Evolutionary conservation across 805 yeast genomes (phyloP), one percentile per base, ranked within the genome.

Genomic region (Sungouiozyma intestinalis): DNA sequence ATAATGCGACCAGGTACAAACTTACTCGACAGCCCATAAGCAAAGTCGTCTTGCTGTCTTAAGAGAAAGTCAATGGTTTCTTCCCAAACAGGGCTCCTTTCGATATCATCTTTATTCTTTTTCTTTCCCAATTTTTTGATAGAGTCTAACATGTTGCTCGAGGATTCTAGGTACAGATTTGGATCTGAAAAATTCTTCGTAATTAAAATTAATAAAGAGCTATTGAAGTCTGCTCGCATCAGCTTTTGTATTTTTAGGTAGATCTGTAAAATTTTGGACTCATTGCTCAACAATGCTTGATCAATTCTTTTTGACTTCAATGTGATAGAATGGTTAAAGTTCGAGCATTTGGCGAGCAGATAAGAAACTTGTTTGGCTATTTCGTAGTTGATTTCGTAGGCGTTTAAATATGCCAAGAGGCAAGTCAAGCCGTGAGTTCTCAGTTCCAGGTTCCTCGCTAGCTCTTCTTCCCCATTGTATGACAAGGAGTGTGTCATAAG

Each of bases 361-460:
- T 68, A 69, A 14, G 76, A 70, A 8, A 77, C 57, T 15, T 75
- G 65, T 35, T 63, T 63, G 1, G 74, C 62, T 11, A 70, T 60
- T 18, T 71, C 72, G 4, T 60, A 58, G 2, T 73, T 68, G 1
- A 74, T 47, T 2, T 63, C 49, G 13, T 60, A 51, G 34, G 59
- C 56, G 41, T 68, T 69, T 40, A 77, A 49, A 53, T 76, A 81
- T 6, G 75, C 68, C 19, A 74, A 51, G 15, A 82, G 54, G 37
- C 84, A 77, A 1, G 77, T 68, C 37, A 83, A 57, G 0, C 85
- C 73, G 46, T 74, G 74, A 46, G 75, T 69, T 45, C 81, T 70
- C 4, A 78, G 68, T 48, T 77, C 79, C 40, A 66, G 59, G 41
- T 60, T 69, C 57, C 67, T 63, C 15, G 59, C 55, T 2, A 70